Base-by-base conservation (phyloP, 768 basidiomycete genomes). In the Amanita fuliginea region DNA sequence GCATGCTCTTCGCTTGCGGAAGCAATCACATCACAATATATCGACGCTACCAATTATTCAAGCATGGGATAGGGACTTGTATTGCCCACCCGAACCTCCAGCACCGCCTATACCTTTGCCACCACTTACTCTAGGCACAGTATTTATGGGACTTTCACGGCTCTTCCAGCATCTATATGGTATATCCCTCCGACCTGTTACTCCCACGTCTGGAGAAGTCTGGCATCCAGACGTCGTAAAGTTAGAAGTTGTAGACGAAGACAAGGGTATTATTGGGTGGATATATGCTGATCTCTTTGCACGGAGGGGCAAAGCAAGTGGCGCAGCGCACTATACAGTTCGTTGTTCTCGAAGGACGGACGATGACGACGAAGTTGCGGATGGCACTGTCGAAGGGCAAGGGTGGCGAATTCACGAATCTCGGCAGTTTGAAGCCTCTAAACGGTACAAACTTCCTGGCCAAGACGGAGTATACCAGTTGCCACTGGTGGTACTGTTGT, bases 61-160 rank as follows among this genome's bases (percentile, higher is more conserved):
- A 55, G 83, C 92, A n/a, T 99, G 96, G 96, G 96, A 98, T 66
- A 77, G 93, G 55, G 94, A 97, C 56, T 95, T 83, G 62, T 97
- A 92, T 64, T 86, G 89, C 51, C 84, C 86, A 0, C 82, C 82
- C 3, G 81, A 87, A 63, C 78, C 81, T 9, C 81, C 83, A 24
- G 77, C 81, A 10, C 85, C 90, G 22, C 79, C 86, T 49, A 69
- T 86, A 63, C 66, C 86, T 53, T 67, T 90, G 53, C 80, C 82
- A 24, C 75, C 81, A 24, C 74, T 91, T 53, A 92, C 91, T 2
- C 76, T 90, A 16, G 96, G 96, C n/a, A 86, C 85, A 6, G 83
- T 88, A 55, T 84, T 98, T 60, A 83, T 85, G 74, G 94, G 86
- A 4, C 72, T 98, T n/a, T 94, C 93, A 1, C 75, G 86, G 21